These are phyloP conservation scores for Anisodus acutangulus DNA, from an alignment of 257 asterid genomes.

Conservation along the genomic window DNA sequence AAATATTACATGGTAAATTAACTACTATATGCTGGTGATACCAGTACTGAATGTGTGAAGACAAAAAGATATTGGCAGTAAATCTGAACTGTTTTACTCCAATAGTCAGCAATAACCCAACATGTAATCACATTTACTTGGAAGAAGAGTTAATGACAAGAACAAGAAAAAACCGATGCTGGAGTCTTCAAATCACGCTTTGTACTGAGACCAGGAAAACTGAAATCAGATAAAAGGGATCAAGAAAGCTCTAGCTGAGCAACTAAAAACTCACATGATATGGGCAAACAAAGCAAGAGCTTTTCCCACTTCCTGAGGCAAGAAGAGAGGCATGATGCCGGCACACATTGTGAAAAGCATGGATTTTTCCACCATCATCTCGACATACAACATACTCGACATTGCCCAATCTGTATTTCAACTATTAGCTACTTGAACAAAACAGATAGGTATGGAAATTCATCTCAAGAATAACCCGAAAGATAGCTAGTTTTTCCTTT, in stretches of 20 bases:
- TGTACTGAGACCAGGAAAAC: not conserved
- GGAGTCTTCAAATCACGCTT: not conserved
- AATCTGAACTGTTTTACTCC: not conserved
- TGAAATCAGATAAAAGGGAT: not conserved
- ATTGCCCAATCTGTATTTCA: slow-evolving; percentile 69
- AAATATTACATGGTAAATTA: not conserved
- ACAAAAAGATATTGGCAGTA: not conserved
- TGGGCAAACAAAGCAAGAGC: slow-evolving; percentile 84
- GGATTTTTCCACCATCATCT: slow-evolving; percentile 53
- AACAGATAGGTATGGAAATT: not conserved
- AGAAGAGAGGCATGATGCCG: slow-evolving; percentile 65
- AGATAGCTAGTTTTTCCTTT: not conserved
- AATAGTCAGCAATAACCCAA: not conserved
- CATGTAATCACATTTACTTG: not conserved
- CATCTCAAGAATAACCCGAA: not conserved
- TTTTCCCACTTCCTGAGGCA: slow-evolving; percentile 67
- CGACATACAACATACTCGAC: slow-evolving; percentile 78
- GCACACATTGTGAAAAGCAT: slow-evolving; percentile 87
- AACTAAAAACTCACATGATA: slow-evolving; percentile 73
- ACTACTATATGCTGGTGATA: not conserved
- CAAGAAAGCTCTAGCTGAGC: slow-evolving; percentile 1
- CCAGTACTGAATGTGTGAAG: too few species aligned
- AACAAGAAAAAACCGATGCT: not conserved
- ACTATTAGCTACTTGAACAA: slow-evolving; percentile 37
- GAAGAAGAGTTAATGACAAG: not conserved